phyloP scores from a whole-genome alignment of 768 basidiomycete species.

The Boletus insuetus region DNA sequence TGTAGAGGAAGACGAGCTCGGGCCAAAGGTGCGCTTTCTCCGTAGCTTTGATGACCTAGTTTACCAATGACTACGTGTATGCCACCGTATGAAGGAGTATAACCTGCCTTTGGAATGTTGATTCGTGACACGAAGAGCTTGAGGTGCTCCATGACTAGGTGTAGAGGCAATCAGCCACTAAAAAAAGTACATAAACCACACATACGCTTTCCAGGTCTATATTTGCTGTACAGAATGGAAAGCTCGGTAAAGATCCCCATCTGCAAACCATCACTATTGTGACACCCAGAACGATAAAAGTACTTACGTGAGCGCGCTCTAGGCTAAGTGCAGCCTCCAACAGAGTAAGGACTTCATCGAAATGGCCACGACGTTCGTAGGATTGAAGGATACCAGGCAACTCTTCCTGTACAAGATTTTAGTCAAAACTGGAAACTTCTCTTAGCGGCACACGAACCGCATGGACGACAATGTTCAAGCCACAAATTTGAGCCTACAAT shows the following conservation, averaged over 20 bases:
- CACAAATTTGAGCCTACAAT: slow-evolving; percentile 90
- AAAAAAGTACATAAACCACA: slow-evolving; percentile 8
- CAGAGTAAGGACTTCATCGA: slow-evolving; percentile 88
- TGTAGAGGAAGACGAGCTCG: slow-evolving; percentile 96
- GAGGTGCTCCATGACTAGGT: slow-evolving; percentile 93
- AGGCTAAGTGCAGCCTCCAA: slow-evolving; percentile 95
- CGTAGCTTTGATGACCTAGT: slow-evolving; percentile 85
- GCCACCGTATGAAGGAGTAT: background rate
- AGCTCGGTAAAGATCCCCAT: slow-evolving; percentile 99
- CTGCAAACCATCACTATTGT: slow-evolving; percentile 31
- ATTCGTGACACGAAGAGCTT: slow-evolving; percentile 94
- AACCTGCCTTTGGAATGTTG: slow-evolving; percentile 88
- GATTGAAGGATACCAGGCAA: slow-evolving; percentile 68
- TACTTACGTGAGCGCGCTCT: slow-evolving; percentile 85
- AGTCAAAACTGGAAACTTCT: slow-evolving; percentile 5
- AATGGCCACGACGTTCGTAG: slow-evolving; percentile 90
- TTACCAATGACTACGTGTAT: background rate
- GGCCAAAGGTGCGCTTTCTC: slow-evolving; percentile 98
- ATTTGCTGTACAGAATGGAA: slow-evolving; percentile 90
- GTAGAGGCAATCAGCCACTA: slow-evolving; percentile 6
- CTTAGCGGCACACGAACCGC: slow-evolving; percentile 41
- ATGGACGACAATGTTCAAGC: slow-evolving; percentile 96
- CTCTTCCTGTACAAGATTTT: slow-evolving; percentile 57
- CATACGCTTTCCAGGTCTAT: slow-evolving; percentile 87
- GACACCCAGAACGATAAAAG: background rate